Base-by-base conservation (phyloP, 495 filamentous ascomycete species). In the Penicillium steckii region DNA sequence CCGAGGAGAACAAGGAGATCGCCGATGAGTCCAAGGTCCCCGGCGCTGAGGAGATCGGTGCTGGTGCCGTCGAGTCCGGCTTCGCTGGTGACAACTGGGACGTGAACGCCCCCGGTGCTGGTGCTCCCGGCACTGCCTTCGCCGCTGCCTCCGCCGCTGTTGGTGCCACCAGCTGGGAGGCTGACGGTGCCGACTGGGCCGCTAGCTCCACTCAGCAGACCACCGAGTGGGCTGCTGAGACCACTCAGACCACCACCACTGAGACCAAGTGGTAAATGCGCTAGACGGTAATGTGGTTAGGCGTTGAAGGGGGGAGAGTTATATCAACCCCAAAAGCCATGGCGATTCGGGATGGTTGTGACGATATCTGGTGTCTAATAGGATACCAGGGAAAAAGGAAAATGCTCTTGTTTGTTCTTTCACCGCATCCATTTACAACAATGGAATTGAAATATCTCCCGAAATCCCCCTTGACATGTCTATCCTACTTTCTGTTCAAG, bases 1-100 rank as follows among this genome's bases (percentile, higher is more conserved):
- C 94, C 59, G 91, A 97, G 83, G 91, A 89, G 81, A 88, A 90
- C 77, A 95, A 96, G 85, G 91, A 96, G 80, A 82, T 87, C 49
- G 72, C 78, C 32, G 83, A 85, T 40, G 80, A 82, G 64, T 52
- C 80, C 54, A 85, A 85, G 83, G 73, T 83, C 52, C 80, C 89
- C 43, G 83, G 83, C 66, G 86, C 80, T 53, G 94, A 97, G 62
- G 92, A 97, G 78, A 88, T 88, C 66, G 91, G 87, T 63, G 60
- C 88, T 55, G 82, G 74, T 64, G 84, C 90, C 62, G 80, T 91
- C 60, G 91, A 95, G 69, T 71, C 83, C 59, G 89, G 89, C 63
- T 97, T 94, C 78, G 80, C 64, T 67, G 83, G 75, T 76, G 79
- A 78, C 44, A 77, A 72, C 66, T 78, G 76, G 67, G 73, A 76